Evolutionary conservation across 176 grass and related monocot genomes (phyloP), one percentile per base, ranked within the genome.

Genomic region (Aegilops speltoides): DNA sequence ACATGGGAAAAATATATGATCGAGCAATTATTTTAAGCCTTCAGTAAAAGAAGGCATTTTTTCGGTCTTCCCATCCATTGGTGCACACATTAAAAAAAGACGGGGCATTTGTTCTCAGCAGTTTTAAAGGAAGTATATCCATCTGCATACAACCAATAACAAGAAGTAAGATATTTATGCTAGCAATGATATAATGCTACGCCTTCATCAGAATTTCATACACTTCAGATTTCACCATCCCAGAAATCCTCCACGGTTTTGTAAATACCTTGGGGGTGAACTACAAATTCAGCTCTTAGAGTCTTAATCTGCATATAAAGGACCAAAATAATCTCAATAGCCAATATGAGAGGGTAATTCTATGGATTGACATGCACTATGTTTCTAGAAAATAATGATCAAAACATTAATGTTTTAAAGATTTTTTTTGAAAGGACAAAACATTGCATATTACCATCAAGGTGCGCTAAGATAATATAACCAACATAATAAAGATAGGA

Each of bases 141-240:
- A 48, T 48, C n/a, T 48, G 12, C 12, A 26, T 73, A 73, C 70
- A 45, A 48, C 4, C 40, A 48, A 48, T 28, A 3, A 50, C 14
- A 50, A 43, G 22, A 73, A 74, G 41, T 28, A 75, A 23, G 23
- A 14, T 0, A 46, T 74, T 74, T 45, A 46, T 46, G 13, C 73
- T 76, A 45, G 24, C 43, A 76, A 76, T 75, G 40, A 41, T 28
- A 48, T 28, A 28, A 16, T 76, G 13, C 40, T 9, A 75, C 5
- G 71, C 72, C 40, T 73, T 75, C 17, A 59, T 59, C 23, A 48
- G 13, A 46, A 8, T 24, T 76, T 59, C 54, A 59, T 22, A 59
- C n/a, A 3, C 6, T 70, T 88, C 63, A 93, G 19, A 93, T 93
- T 82, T 94, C 93, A 37, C 89, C 85, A 69, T 94, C 93, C 93